Conservation (phyloP, 495 filamentous ascomycete genomes). For the Aspergillus affinis region DNA sequence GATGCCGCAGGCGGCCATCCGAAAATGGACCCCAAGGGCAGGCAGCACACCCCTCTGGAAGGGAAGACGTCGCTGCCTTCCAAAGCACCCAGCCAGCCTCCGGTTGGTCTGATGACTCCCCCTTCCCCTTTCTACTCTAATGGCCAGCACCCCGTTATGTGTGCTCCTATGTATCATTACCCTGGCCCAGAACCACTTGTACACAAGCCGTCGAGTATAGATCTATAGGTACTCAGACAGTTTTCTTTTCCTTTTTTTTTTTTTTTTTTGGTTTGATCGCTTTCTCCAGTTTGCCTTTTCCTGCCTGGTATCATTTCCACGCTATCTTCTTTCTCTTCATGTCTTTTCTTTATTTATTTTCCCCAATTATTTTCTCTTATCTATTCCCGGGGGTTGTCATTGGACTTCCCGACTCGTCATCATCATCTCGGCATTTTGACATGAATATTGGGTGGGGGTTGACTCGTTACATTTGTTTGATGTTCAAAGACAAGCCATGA, state of each 20-base stretch:
- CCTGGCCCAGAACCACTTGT: constrained; percentile 24
- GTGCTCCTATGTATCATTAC: constrained; percentile 35
- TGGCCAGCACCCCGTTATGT: constrained; percentile 32
- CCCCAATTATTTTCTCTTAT: background rate
- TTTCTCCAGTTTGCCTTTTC: background rate
- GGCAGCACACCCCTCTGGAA: constrained; percentile 26
- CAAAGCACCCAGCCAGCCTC: constrained; percentile 16
- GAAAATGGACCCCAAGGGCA: constrained; percentile 23
- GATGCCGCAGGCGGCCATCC: constrained; percentile 24
- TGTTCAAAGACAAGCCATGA: background rate
- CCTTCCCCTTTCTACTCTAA: constrained; percentile 24
- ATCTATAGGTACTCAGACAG: constrained; percentile 15
- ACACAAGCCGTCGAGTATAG: constrained; percentile 26
- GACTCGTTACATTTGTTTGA: background rate
- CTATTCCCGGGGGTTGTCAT: background rate
- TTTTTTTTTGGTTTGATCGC: background rate
- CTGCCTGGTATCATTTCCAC: background rate
- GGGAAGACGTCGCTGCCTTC: constrained; percentile 18
- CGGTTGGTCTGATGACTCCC: constrained; percentile 23
- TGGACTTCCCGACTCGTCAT: background rate
- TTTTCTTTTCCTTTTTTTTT: background rate
- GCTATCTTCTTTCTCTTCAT: background rate
- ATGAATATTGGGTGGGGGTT: background rate
- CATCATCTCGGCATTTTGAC: background rate
- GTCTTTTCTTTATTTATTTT: background rate